Percentiles rank a stretch among this genome's conserved stretches.
phyloP scores from a whole-genome alignment of 371 early-diverging fungal species.

The Mucor irregularis region DNA sequence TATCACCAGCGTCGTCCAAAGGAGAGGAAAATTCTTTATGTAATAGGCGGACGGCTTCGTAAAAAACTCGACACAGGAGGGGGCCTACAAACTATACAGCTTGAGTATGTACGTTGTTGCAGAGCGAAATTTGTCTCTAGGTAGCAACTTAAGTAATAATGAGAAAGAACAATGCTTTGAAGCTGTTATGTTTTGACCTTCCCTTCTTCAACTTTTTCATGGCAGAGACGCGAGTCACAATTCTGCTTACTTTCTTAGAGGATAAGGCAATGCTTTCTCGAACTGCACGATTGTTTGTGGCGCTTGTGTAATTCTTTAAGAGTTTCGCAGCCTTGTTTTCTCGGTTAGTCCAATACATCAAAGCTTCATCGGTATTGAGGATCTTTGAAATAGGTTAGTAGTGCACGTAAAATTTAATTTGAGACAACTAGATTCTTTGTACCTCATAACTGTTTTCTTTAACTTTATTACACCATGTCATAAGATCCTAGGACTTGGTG shows the following conservation, averaged over 20 bases:
- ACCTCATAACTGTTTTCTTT: not conserved
- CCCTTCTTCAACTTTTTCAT: not conserved
- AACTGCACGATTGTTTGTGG: not conserved
- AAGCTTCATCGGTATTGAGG: not conserved
- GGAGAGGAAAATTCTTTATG: too few species aligned
- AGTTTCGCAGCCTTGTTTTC: not conserved
- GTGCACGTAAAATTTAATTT: not conserved
- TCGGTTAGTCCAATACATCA: not conserved
- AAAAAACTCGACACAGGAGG: too few species aligned
- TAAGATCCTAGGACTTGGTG: not conserved
- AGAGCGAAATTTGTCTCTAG: too few species aligned
- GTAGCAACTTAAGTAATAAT: too few species aligned
- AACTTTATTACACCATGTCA: not conserved
- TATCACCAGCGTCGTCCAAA: too few species aligned
- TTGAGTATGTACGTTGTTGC: too few species aligned
- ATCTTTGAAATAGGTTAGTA: not conserved
- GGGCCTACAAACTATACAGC: too few species aligned
- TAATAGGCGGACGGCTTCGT: too few species aligned
- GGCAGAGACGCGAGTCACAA: not conserved
- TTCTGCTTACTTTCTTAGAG: not conserved
- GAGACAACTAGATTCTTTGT: not conserved
- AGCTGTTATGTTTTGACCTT: not conserved
- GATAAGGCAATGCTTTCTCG: not conserved
- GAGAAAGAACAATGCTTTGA: not conserved
- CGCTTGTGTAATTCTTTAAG: not conserved